Base-by-base conservation (phyloP, 345 rosid genomes). In the Rhizophora mangle region DNA sequence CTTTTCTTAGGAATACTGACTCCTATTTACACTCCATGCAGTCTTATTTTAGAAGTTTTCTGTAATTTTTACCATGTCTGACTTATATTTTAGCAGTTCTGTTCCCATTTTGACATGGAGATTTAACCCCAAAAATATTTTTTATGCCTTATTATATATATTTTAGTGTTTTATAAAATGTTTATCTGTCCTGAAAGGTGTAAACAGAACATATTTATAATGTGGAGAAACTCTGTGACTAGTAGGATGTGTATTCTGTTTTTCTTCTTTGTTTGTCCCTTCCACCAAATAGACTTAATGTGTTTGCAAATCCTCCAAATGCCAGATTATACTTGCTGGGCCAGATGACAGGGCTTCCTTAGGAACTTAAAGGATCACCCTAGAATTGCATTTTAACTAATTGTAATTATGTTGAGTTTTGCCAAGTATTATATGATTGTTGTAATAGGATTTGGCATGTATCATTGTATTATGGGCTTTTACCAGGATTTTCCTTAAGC, bases 301-400 rank as follows among this genome's bases (percentile, higher is more conserved):
- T 53, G 24, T 26, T 27, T 24, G 1, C 19, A 51, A 60, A 26
- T 53, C 57, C 36, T 73, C 67, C 37, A 68, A 71, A 71, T 80
- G 64, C 56, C 82, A 88, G 91, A 86, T 86, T 51, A 77, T 67
- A 69, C 89, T 88, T 6, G 83, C 80, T 0, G 94, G 91, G 18
- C 94, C 94, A 1, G 91, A 86, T 34, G 88, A 83, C 68, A 77
- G 85, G 82, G 64, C 82, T 31, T 76, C 81, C 34, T 51, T 78
- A 65, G 78, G 76, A 64, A 74, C 68, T 46, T 80, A 67, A 79
- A 20, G 21, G 68, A 61, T 64, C 56, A 24, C 47, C 46, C 11
- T 8, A 26, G 63, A 5, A 8, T 75, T 54, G 56, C 22, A 61
- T 68, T 68, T 71, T 46, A 43, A 55, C 59, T 62, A 78, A 67